phyloP scores from a whole-genome alignment of 2,329 filamentous ascomycete genomes.

The Phyllosticta citrichinensis region DNA sequence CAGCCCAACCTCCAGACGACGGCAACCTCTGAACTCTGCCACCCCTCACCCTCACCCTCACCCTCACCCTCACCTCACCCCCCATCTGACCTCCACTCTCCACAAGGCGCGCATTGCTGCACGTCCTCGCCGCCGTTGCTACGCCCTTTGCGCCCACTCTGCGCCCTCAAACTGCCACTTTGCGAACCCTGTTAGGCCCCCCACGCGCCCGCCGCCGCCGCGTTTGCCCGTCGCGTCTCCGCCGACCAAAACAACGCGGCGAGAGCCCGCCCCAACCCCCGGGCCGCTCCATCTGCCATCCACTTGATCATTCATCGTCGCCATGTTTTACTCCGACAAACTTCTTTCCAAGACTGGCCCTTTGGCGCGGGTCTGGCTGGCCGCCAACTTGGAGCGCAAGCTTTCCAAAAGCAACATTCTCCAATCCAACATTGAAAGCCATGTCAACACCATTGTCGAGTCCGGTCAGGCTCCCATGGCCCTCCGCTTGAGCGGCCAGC shows the following conservation, averaged over 20 bases:
- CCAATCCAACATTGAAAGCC: conserved; percentile 88
- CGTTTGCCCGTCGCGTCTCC: conserved; percentile 8
- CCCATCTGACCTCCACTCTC: not conserved
- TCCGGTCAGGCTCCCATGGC: conserved; percentile 91
- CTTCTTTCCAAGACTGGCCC: conserved; percentile 94
- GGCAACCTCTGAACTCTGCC: conserved; percentile 1
- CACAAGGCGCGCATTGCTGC: not conserved
- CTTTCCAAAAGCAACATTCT: conserved; percentile 93
- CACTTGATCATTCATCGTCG: conserved; percentile 1
- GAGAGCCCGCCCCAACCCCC: conserved; percentile 1
- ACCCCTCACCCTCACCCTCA: not conserved
- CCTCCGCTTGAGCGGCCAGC: conserved; percentile 82
- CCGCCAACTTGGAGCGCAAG: conserved; percentile 96
- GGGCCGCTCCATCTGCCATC: not conserved
- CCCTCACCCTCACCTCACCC: not conserved
- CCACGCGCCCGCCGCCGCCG: conserved; percentile 8
- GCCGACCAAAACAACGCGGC: conserved; percentile 7
- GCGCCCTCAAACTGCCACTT: not conserved
- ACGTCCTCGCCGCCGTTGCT: not conserved
- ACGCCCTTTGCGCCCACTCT: not conserved
- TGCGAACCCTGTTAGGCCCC: conserved; percentile 3
- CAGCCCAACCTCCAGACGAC: not conserved
- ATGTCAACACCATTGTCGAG: conserved; percentile 89
- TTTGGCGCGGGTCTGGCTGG: conserved; percentile 94
- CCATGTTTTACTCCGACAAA: conserved; percentile 96